phyloP scores from a whole-genome alignment of 257 asterid species.

The Jacaranda mimosifolia region DNA sequence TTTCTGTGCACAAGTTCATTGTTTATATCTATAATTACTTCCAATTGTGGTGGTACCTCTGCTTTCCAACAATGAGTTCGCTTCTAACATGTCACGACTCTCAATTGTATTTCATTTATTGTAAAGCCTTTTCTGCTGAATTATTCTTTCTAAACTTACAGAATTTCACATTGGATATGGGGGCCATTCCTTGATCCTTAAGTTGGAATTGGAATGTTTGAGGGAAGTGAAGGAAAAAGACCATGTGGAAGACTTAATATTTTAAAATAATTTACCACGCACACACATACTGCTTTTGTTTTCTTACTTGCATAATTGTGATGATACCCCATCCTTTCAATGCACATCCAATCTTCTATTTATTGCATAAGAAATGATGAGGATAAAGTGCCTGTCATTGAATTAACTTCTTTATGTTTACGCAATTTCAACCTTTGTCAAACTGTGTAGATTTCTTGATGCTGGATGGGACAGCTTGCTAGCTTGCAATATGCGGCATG shows the following conservation, averaged over 20 bases:
- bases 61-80: not conserved
- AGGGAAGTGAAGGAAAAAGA: not conserved
- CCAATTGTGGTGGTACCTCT: not conserved
- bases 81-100: not conserved
- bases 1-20: not conserved
- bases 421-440: too few species aligned
- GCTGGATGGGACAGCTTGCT: slow-evolving; percentile 94
- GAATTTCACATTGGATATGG: too few species aligned
- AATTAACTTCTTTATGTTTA: not conserved
- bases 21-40: not conserved
- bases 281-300: not conserved
- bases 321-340: not conserved
- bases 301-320: not conserved
- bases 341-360: not conserved
- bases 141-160: not conserved
- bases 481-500: slow-evolving; percentile 94
- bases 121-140: not conserved
- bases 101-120: too few species aligned
- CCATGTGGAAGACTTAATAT: not conserved
- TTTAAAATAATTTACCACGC: not conserved
- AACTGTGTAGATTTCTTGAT: slow-evolving; percentile 76
- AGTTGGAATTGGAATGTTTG: not conserved
- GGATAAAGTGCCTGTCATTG: too few species aligned
- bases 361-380: not conserved
- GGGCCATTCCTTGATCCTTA: too few species aligned